phyloP scores from a whole-genome alignment of 768 basidiomycete genomes.

The Tylopilus subfusipes region DNA sequence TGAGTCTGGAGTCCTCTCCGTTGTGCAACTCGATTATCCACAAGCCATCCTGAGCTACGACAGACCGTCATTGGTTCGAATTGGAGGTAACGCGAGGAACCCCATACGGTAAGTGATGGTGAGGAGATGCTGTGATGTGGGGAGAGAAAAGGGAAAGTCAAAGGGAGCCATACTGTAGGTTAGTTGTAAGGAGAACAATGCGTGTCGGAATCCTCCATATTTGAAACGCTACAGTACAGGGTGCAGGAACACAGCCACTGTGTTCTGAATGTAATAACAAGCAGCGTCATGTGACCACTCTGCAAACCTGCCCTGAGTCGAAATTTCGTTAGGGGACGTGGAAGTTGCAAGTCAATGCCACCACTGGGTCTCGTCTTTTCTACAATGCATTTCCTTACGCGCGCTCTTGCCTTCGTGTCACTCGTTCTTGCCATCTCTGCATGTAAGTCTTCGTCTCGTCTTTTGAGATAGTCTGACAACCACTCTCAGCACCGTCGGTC shows the following conservation, averaged over 20 bases:
- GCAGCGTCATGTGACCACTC: slow-evolving; percentile 17
- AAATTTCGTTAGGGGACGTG: slow-evolving; percentile 27
- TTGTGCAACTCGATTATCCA: slow-evolving; percentile 85
- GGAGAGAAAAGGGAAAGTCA: slow-evolving; percentile 43
- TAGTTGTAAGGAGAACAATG: neutral
- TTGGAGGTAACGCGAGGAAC: neutral
- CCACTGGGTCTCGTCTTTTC: neutral
- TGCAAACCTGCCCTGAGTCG: slow-evolving; percentile 27
- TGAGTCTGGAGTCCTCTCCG: slow-evolving; percentile 70
- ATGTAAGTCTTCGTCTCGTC: slow-evolving; percentile 16
- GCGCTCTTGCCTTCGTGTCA: slow-evolving; percentile 25
- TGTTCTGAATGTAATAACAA: too few species aligned
- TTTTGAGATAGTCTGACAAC: slow-evolving; percentile 3
- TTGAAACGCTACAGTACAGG: too few species aligned
- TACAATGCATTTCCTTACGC: slow-evolving; percentile 36
- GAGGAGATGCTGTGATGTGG: slow-evolving; percentile 48
- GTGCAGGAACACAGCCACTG: too few species aligned
- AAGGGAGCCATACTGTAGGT: slow-evolving; percentile 6
- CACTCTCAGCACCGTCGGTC: slow-evolving; percentile 18
- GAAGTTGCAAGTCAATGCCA: neutral
- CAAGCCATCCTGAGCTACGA: slow-evolving; percentile 42
- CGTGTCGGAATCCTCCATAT: too few species aligned
- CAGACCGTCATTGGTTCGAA: neutral
- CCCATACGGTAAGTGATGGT: slow-evolving; percentile 66
- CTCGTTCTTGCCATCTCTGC: slow-evolving; percentile 31